Conservation (phyloP, 2,329 filamentous ascomycete species). For the Escovopsis sp. region DNA sequence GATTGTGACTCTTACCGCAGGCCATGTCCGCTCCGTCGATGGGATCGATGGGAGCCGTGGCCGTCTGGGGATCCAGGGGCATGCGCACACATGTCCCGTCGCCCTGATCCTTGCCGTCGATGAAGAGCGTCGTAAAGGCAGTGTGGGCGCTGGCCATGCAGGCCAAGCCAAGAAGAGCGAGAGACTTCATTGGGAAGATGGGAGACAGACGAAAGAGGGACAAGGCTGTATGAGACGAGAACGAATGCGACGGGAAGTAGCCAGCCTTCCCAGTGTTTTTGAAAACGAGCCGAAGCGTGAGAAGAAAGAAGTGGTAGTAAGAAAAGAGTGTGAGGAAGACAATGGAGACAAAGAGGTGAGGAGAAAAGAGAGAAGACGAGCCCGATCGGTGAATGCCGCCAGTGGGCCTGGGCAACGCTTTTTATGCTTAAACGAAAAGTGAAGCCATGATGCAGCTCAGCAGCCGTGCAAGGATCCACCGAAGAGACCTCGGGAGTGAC, state of each 20-base stretch:
- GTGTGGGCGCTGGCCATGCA: slow-evolving; percentile 38
- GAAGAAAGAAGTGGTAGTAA: too few relatives aligned
- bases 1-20: slow-evolving; percentile 40
- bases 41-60: slow-evolving; percentile 42
- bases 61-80: slow-evolving; percentile 34
- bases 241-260: neutral
- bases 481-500: too few relatives aligned
- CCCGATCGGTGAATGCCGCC: too few relatives aligned
- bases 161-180: slow-evolving; percentile 20
- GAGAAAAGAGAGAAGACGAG: too few relatives aligned
- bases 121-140: slow-evolving; percentile 45
- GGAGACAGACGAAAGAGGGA: neutral
- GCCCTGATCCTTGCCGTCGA: slow-evolving; percentile 49
- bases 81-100: slow-evolving; percentile 59
- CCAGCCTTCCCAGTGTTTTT: too few relatives aligned
- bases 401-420: too few relatives aligned
- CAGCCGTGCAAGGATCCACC: too few relatives aligned
- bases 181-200: slow-evolving; percentile 20
- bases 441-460: too few relatives aligned
- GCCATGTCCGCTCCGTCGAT: slow-evolving; percentile 49
- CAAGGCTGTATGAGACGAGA: neutral
- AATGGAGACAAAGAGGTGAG: too few relatives aligned
- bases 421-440: too few relatives aligned
- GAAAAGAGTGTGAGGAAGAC: too few relatives aligned
- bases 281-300: too few relatives aligned